phyloP scores from a whole-genome alignment of 1,139 yeast species.

The Groenewaldozyma auringiensis region DNA sequence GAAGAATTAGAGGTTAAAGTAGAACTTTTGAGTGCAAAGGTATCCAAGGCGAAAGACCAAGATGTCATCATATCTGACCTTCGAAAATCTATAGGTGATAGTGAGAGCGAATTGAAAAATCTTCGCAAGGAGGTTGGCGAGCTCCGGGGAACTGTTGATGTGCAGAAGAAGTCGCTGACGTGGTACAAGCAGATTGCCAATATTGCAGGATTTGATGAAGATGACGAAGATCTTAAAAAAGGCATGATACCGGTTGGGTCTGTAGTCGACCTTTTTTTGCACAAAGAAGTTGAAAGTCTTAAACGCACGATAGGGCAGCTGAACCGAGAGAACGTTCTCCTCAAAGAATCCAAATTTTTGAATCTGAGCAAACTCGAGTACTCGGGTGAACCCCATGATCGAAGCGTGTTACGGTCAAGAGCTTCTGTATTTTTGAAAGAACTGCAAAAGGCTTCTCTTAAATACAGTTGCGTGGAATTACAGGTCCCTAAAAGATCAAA shows the following conservation, averaged over 20 bases:
- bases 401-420: slow-evolving; percentile 6
- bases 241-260: slow-evolving; percentile 10
- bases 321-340: slow-evolving; percentile 7
- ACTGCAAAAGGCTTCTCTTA: slow-evolving; percentile 12
- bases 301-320: slow-evolving; percentile 14
- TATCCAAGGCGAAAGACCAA: slow-evolving; percentile 33
- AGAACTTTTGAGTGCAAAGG: slow-evolving; percentile 37
- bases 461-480: slow-evolving; percentile 10
- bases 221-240: not conserved
- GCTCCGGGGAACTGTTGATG: slow-evolving; percentile 26
- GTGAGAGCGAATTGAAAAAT: slow-evolving; percentile 25
- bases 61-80: slow-evolving; percentile 30
- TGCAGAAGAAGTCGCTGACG: slow-evolving; percentile 26
- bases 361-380: not conserved
- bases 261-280: slow-evolving; percentile 14
- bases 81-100: slow-evolving; percentile 20
- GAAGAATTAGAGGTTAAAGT: slow-evolving; percentile 42
- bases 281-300: slow-evolving; percentile 16
- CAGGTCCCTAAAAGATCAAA: slow-evolving; percentile 8
- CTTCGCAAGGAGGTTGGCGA: slow-evolving; percentile 18
- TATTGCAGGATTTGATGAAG: slow-evolving; percentile 11
- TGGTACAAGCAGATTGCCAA: slow-evolving; percentile 14
- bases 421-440: slow-evolving; percentile 9
- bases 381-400: slow-evolving; percentile 6
- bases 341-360: not conserved